Percentiles rank a stretch among this genome's conserved stretches.
Conservation (phyloP, 148 eudicot genomes). For the Rhododendron williamsianum region DNA sequence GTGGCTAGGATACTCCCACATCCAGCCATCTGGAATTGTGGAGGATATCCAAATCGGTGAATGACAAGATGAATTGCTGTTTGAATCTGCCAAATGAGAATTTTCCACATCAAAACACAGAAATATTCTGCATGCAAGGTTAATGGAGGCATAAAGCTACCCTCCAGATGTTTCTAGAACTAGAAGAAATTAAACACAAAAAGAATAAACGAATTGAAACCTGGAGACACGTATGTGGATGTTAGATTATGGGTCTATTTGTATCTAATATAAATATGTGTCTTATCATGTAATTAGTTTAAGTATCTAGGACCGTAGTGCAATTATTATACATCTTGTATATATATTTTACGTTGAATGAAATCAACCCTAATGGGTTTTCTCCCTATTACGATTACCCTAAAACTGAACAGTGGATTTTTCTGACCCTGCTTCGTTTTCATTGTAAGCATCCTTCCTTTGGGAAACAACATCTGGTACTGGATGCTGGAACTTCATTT, state of each 20-base stretch:
- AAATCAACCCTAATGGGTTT: no score
- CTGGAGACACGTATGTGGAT: slow-evolving; percentile 23
- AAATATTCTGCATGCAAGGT: not conserved
- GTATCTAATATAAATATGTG: no score
- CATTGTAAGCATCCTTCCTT: slow-evolving; percentile 15
- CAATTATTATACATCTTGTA: no score
- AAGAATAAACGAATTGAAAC: slow-evolving; percentile 43
- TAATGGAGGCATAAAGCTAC: not conserved
- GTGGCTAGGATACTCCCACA: slow-evolving; percentile 50
- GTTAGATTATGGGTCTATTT: no score
- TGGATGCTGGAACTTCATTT: slow-evolving; percentile 76
- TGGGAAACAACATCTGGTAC: slow-evolving; percentile 41
- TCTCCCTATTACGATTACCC: no score
- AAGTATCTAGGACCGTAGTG: no score
- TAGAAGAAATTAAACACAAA: not conserved
- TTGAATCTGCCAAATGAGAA: slow-evolving; percentile 56
- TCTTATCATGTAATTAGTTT: no score
- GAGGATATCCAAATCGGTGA: slow-evolving; percentile 61
- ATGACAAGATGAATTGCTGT: slow-evolving; percentile 20
- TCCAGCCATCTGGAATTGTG: slow-evolving; percentile 73
- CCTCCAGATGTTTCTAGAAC: not conserved
- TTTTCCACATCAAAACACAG: slow-evolving; percentile 4
- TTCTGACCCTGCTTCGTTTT: slow-evolving; percentile 14
- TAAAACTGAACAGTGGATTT: no score
- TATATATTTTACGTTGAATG: no score